Base-by-base conservation (phyloP, 139 green algal genomes). In the Picochlorum sp. region DNA sequence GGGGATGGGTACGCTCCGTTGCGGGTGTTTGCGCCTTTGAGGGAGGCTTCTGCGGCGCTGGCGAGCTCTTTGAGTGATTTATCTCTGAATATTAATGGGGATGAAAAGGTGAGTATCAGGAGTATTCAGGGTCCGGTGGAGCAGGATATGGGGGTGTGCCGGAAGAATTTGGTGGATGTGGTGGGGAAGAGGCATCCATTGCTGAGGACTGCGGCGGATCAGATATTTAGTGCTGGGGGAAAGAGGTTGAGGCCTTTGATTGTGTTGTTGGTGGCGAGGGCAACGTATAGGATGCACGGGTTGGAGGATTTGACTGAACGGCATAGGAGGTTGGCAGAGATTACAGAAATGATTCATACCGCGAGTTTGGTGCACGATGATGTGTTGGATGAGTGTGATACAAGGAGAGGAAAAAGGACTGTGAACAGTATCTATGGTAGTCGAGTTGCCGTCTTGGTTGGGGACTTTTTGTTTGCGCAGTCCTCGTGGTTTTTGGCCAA, bases 271-370 rank as follows among this genome's bases (percentile, higher is more conserved):
- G 85, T 96, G 3, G 81, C 91, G 1, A 69, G 85, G 13, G 90
- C 87, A 6, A 97, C 91, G 1, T 73, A 74, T 14, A 51, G 83
- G 34, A 58, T 87, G 18, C 76, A 61, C 45, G 77, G 74, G 18
- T 47, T 88, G 5, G 84, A 71, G 83, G 88, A 96, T 57, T 82
- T 99, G 18, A 93, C 73, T 3, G 81, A 89, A 8, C 72, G 83
- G 64, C 94, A 99, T 45, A 78, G 85, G 45, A 62, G 90, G 21
- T 78, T 99, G 21, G 94, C 94, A 16, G 89, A 97, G 64, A 98
- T 99, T 45, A 96, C 82, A 0, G 94, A 99, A 70, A 99, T 99
- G 94, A 97, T 99, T 68, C 94, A 99, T 84, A 98, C 92, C 4
- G 94, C 94, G 38, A 90, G 76, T 67, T 71, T 99, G 37, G 92